Conservation (phyloP, 225 moss, liverwort and hornwort genomes). For the Asterella californica region DNA sequence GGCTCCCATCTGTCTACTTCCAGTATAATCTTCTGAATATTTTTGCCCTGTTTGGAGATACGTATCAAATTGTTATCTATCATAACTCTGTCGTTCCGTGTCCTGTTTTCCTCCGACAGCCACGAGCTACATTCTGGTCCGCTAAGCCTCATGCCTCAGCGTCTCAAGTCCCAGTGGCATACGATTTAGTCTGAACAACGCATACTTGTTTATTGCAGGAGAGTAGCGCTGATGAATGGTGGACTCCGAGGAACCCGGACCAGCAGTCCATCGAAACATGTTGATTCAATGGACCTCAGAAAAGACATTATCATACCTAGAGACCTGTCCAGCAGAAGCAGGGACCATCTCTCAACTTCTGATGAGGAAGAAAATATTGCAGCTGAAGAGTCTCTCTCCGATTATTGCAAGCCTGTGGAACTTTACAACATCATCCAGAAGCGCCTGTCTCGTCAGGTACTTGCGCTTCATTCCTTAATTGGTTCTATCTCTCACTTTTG, state of each 20-base stretch:
- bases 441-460: conserved; percentile 70
- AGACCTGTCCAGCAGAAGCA: conserved; percentile 28
- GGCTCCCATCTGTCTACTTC: not conserved
- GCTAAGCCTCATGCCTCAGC: not conserved
- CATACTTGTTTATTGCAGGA: conserved; percentile 1
- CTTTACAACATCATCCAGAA: conserved; percentile 73
- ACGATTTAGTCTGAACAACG: not conserved
- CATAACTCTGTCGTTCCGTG: not conserved
- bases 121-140: not conserved
- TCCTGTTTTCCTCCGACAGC: not conserved
- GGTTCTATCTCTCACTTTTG: not conserved
- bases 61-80: not conserved
- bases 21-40: not conserved
- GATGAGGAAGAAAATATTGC: conserved; percentile 59
- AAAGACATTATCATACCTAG: conserved; percentile 37
- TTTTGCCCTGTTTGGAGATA: not conserved
- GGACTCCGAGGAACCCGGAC: conserved; percentile 28
- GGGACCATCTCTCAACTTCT: conserved; percentile 19
- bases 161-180: not conserved
- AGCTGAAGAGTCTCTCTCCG: conserved; percentile 70
- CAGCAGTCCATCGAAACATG: conserved; percentile 31
- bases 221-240: conserved; percentile 39
- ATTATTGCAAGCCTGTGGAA: conserved; percentile 82
- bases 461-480: not conserved
- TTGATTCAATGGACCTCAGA: conserved; percentile 31